A percentile compares a stretch with the other conserved stretches of the same genome.
These are phyloP conservation scores for Leptomonas seymouri DNA, from an alignment of 208 protist species.

Conservation along the genomic window DNA sequence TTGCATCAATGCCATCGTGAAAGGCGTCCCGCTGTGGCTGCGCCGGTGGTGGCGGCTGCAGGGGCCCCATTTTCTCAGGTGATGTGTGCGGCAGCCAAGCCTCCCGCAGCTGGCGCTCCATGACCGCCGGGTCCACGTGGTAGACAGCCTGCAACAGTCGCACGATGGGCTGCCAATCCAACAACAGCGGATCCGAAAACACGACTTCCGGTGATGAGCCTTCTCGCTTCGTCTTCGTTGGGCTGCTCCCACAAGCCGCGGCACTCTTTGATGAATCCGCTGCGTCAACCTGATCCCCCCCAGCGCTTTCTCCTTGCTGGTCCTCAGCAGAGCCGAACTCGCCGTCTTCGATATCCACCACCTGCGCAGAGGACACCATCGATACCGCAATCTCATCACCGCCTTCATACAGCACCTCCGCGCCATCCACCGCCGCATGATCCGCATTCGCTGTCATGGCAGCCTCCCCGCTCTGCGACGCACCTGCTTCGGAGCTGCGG, in stretches of 20 bases:
- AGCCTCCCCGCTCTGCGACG: too few species aligned
- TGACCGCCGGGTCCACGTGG: slow-evolving; percentile 19
- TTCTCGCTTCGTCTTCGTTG: background rate
- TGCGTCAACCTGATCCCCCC: background rate
- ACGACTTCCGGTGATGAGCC: background rate
- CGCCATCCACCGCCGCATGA: too few species aligned
- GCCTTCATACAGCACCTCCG: too few species aligned
- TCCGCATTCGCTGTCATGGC: too few species aligned
- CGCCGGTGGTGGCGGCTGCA: background rate
- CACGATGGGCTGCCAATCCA: slow-evolving; percentile 28
- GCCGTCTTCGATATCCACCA: background rate
- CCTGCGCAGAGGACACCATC: background rate
- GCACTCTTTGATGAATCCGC: background rate
- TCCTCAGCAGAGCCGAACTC: background rate
- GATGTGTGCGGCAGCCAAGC: slow-evolving; percentile 6
- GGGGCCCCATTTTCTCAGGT: background rate
- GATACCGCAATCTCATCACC: too few species aligned
- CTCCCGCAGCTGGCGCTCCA: slow-evolving; percentile 12
- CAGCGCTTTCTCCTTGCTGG: background rate
- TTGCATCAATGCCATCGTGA: slow-evolving; percentile 9
- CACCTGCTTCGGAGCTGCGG: too few species aligned
- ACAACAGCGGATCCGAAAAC: slow-evolving; percentile 4
- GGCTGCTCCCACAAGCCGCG: too few species aligned
- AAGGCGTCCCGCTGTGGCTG: background rate
- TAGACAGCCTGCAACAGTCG: slow-evolving; percentile 11